These are phyloP conservation scores for Casaregolazyma lundiana DNA, from an alignment of 1,139 yeast species.

Conservation along the genomic window DNA sequence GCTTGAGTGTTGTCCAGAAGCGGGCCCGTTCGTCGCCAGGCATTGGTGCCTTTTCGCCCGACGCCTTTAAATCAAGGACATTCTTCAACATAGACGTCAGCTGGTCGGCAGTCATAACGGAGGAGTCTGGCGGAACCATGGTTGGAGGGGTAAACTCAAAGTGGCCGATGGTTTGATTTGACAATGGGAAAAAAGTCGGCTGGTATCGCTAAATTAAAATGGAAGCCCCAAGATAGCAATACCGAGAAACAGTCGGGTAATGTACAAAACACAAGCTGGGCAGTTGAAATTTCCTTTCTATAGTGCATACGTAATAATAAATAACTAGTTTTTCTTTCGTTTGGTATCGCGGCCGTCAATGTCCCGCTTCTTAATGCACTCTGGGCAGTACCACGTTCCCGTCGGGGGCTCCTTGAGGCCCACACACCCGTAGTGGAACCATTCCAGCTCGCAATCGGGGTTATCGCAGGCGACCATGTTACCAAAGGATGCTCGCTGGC, in stretches of 20 bases:
- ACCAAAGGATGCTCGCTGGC: slow-evolving; percentile 82
- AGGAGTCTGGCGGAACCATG: not conserved
- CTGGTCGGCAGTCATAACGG: not conserved
- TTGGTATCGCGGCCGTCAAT: slow-evolving; percentile 18
- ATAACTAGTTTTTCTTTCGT: slow-evolving; percentile 13
- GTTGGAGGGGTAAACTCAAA: too few species aligned
- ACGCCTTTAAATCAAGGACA: not conserved
- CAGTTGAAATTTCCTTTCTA: too few species aligned
- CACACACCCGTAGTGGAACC: slow-evolving; percentile 81
- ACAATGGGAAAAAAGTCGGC: not conserved
- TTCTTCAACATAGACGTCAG: not conserved
- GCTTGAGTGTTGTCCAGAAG: not conserved
- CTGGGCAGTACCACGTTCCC: slow-evolving; percentile 41
- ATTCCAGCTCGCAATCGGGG: slow-evolving; percentile 72
- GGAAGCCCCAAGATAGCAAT: too few species aligned
- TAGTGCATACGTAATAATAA: not conserved
- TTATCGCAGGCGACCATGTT: slow-evolving; percentile 93
- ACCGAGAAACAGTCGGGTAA: not conserved
- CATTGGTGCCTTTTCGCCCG: not conserved
- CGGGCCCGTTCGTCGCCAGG: not conserved
- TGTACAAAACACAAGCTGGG: not conserved
- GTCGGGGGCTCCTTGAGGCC: slow-evolving; percentile 50
- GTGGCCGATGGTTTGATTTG: not conserved
- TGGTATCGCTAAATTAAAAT: too few species aligned
- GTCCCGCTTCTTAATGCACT: slow-evolving; percentile 27